Evolutionary conservation across 495 filamentous ascomycete species (phyloP).

Genomic region (Platismatia glauca): DNA sequence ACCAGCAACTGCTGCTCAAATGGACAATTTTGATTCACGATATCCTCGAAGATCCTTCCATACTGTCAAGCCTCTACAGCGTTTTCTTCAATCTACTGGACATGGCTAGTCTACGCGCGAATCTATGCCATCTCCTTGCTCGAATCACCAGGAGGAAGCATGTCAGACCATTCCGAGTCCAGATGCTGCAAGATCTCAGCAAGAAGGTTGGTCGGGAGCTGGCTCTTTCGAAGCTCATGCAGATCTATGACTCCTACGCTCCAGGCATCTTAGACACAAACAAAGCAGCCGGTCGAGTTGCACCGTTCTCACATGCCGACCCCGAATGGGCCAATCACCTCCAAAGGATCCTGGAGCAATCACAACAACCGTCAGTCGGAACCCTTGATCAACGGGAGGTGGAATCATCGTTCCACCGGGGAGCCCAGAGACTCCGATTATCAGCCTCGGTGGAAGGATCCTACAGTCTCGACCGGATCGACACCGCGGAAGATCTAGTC

Average conservation of each 20-base stretch:
- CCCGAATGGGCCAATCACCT: constrained; percentile 66
- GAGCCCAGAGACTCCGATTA: constrained; percentile 38
- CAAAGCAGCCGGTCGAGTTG: neutral
- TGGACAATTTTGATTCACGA: constrained; percentile 79
- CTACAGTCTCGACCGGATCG: constrained; percentile 70
- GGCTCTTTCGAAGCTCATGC: constrained; percentile 65
- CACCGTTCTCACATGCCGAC: constrained; percentile 52
- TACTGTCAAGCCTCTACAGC: constrained; percentile 63
- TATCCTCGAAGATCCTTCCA: constrained; percentile 52
- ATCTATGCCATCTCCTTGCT: constrained; percentile 73
- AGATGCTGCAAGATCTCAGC: constrained; percentile 58
- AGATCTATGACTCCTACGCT: constrained; percentile 81
- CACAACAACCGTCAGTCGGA: constrained; percentile 6
- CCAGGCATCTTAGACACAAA: constrained; percentile 44
- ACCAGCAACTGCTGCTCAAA: constrained; percentile 59
- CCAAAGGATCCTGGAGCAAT: constrained; percentile 42
- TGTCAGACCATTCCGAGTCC: constrained; percentile 77
- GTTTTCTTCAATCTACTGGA: constrained; percentile 79
- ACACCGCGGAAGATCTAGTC: constrained; percentile 62
- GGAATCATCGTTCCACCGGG: constrained; percentile 41
- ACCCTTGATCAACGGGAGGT: constrained; percentile 25
- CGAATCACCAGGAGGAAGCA: constrained; percentile 78
- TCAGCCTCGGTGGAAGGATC: constrained; percentile 38
- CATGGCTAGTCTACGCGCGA: constrained; percentile 50
- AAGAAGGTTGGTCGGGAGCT: constrained; percentile 61